Base-by-base conservation (phyloP, 2,329 filamentous ascomycete genomes). In the Ophiostoma pallidulum region DNA sequence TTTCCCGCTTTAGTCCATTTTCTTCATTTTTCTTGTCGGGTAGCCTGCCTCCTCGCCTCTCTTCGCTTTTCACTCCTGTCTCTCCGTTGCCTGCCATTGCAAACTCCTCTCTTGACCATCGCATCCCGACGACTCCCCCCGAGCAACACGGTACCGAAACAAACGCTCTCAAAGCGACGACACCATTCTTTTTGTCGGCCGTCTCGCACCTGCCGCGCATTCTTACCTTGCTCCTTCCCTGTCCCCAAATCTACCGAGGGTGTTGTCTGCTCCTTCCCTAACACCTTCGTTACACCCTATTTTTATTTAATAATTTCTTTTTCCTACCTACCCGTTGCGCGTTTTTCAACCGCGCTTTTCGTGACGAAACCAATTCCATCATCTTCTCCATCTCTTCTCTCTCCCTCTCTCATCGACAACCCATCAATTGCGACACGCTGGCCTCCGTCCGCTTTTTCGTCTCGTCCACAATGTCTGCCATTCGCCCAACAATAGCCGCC, bases 401-500 rank as follows among this genome's bases (percentile, higher is more conserved):
- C 20, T 16, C 35, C n/a, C 3, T 22, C 26, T 19, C n/a, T n/a
- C n/a, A n/a, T n/a, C n/a, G n/a, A n/a, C n/a, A n/a, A n/a, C n/a
- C n/a, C n/a, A n/a, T n/a, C n/a, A n/a, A n/a, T n/a, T n/a, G n/a
- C n/a, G n/a, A n/a, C n/a, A n/a, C n/a, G n/a, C n/a, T 33, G 24
- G 9, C 35, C 20, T n/a, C n/a, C 47, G 20, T 37, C 35, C 35
- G 13, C 35, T 29, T 16, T 31, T 35, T 43, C 24, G n/a, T 22
- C 9, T n/a, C 22, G 20, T 9, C 38, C 46, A 42, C 47, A 28
- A 48, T 49, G 53, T 49, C 51, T 45, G 36, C 41, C 29, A 39
- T 48, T 44, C 70, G 72, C 63, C 66, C 60, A 63, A 66, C 59
- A 42, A 60, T 67, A 54, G 36, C 47, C 33, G 65, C 67, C 62